Evolutionary conservation across 768 basidiomycete species (phyloP).

Genomic region (Mycena amicta): DNA sequence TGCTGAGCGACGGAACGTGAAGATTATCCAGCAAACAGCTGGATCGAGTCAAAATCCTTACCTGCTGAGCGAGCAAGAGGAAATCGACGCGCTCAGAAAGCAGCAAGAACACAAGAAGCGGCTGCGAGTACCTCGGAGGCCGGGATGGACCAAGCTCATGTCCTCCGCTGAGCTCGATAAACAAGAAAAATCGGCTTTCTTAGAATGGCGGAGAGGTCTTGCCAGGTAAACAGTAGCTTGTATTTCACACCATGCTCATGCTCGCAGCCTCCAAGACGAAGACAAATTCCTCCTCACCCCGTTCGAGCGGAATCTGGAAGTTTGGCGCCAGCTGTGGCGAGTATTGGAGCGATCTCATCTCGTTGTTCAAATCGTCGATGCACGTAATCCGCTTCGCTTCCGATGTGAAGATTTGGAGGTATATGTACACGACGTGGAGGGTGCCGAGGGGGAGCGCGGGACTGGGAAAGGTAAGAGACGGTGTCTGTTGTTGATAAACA

Average conservation of each 20-base stretch:
- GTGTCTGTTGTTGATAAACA: constrained; percentile 89
- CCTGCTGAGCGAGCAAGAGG: constrained; percentile 81
- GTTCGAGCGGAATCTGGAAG: constrained; percentile 96
- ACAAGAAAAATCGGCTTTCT: constrained; percentile 86
- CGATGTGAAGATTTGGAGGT: constrained; percentile 89
- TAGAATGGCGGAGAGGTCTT: constrained; percentile 90
- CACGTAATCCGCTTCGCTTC: constrained; percentile 90
- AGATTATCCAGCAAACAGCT: constrained; percentile 67
- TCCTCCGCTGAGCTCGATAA: constrained; percentile 78
- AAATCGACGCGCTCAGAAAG: constrained; percentile 69
- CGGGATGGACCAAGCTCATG: constrained; percentile 85
- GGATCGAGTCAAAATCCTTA: constrained; percentile 75
- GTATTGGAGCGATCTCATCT: constrained; percentile 95
- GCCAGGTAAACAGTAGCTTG: constrained; percentile 68
- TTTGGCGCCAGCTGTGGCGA: constrained; percentile 98
- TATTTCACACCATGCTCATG: neutral
- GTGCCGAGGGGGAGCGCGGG: constrained; percentile 77
- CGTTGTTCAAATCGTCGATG: constrained; percentile 94
- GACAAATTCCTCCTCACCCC: constrained; percentile 91
- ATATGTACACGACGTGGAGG: constrained; percentile 85
- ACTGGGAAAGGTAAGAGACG: constrained; percentile 73
- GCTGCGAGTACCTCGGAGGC: constrained; percentile 86
- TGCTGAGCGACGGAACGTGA: constrained; percentile 84
- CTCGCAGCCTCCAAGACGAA: constrained; percentile 76
- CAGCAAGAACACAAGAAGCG: constrained; percentile 74